These are phyloP conservation scores for Senna siamea DNA, from an alignment of 306 rosid species.

Conservation along the genomic window DNA sequence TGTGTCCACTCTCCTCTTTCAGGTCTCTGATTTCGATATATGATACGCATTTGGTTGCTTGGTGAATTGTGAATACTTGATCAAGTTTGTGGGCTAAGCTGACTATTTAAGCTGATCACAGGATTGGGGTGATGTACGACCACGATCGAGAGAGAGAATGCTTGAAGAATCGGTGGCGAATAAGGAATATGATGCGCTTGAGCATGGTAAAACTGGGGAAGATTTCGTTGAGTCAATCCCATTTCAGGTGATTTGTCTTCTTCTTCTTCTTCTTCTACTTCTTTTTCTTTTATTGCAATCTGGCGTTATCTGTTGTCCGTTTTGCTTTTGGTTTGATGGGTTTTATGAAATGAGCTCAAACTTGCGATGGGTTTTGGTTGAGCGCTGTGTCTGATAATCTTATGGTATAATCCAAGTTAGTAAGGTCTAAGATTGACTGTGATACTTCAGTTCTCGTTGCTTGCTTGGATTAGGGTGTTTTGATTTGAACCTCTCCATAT, in stretches of 20 bases:
- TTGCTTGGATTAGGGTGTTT: background rate
- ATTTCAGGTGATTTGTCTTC: conserved; percentile 45
- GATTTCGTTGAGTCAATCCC: conserved; percentile 43
- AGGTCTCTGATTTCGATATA: conserved; percentile 17
- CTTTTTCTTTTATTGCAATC: too few species aligned
- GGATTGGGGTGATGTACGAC: conserved; percentile 32
- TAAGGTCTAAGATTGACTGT: background rate
- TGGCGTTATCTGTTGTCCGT: background rate
- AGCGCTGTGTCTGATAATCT: background rate
- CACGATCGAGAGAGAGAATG: background rate
- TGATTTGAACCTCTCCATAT: background rate
- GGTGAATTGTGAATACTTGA: background rate
- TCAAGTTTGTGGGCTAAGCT: background rate
- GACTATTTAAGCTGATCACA: conserved; percentile 14
- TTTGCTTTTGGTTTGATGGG: background rate
- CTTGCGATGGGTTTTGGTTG: background rate
- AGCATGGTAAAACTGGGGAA: conserved; percentile 45
- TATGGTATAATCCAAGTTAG: background rate
- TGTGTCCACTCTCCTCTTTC: conserved; percentile 36
- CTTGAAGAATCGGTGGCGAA: conserved; percentile 17
- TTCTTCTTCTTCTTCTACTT: too few species aligned
- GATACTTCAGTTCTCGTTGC: background rate
- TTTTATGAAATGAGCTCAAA: background rate
- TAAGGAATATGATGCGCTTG: conserved; percentile 12
- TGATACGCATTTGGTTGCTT: background rate